Evolutionary conservation across 179 eudicot species (phyloP), one percentile per base, ranked within the genome.

Genomic region (Drosera spatulata): DNA sequence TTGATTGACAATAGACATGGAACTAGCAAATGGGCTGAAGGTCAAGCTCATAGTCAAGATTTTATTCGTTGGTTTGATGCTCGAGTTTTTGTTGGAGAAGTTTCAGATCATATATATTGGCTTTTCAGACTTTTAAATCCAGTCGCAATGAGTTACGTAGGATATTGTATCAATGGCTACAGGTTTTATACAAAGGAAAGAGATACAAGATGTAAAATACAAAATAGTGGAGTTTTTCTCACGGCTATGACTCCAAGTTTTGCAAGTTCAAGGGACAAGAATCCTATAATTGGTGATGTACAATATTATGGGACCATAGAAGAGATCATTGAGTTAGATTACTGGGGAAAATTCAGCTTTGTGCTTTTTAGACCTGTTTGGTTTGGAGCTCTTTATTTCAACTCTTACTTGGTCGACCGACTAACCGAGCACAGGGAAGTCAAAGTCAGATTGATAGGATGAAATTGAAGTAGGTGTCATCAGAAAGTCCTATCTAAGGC

Each of bases 261-360:
- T 50, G 59, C 63, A 33, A 58, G 69, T 22, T 33, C 58, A 9
- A 50, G 39, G 6, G 58, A 66, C 7, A 38, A 11, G 38, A 59
- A 58, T 66, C 69, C 47, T 44, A 10, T 59, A 58, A 15, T 51
- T 2, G 46, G 44, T 2, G 53, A 59, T 12, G 58, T 59, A 2
- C 50, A 5, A 3, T 66, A 66, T 9, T 59, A 59, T 59, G 69
- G 69, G 5, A 45, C 11, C 2, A 39, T 58, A 3, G 50, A 51
- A 39, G 69, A 65, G 4, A 66, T 66, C 2, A 6, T 66, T 0
- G 56, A 65, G n/a, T 15, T 65, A 33, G 56, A 58, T 55, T 58
- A 57, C 33, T 65, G 57, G 49, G 61, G 61, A 0, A 48, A 65
- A 1, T 65, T 65, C 41, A 41, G 15, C n/a, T 55, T 58, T 43